A percentile compares a stretch with the other conserved stretches of the same genome.
Evolutionary conservation across 1,284 basidiomycete species (phyloP).

Genomic region (Erythrobasidium hasegawianum): DNA sequence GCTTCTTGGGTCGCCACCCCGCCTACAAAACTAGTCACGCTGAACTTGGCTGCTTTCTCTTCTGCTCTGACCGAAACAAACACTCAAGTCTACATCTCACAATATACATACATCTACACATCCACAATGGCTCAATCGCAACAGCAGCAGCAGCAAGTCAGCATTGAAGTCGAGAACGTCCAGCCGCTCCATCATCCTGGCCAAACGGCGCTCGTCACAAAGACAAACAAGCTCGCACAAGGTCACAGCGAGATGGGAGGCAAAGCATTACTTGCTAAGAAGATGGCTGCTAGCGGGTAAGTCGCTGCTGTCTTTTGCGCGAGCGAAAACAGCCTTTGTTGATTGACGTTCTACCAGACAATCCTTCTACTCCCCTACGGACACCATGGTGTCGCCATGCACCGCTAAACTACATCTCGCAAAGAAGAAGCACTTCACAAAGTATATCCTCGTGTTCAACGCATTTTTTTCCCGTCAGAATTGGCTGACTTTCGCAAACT

Average conservation of each 20-base stretch:
- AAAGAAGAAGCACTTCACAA: conserved; percentile 85
- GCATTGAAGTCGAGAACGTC: conserved; percentile 15
- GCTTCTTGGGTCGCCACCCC: too few species aligned
- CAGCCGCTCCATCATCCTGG: conserved; percentile 34
- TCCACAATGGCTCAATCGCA: conserved; percentile 4
- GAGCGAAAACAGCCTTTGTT: conserved; percentile 5
- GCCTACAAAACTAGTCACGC: too few species aligned
- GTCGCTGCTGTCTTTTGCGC: conserved; percentile 9
- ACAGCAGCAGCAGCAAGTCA: conserved; percentile 12
- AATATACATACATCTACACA: too few species aligned
- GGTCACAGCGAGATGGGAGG: conserved; percentile 34
- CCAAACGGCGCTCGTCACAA: conserved; percentile 24
- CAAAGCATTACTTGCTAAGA: conserved; percentile 37
- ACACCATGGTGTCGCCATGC: conserved; percentile 84
- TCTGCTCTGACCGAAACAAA: too few species aligned
- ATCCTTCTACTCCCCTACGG: conserved; percentile 69
- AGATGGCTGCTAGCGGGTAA: conserved; percentile 37
- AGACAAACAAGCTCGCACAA: conserved; percentile 30
- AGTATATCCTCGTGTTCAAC: conserved; percentile 61
- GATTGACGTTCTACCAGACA: conserved; percentile 35
- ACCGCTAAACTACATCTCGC: conserved; percentile 81
- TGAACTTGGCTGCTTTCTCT: too few species aligned
- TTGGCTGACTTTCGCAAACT: background rate
- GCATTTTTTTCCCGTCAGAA: background rate
- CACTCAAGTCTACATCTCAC: too few species aligned